These are phyloP conservation scores for Aegilops speltoides DNA, from an alignment of 176 grass and related monocot genomes.

Conservation along the genomic window DNA sequence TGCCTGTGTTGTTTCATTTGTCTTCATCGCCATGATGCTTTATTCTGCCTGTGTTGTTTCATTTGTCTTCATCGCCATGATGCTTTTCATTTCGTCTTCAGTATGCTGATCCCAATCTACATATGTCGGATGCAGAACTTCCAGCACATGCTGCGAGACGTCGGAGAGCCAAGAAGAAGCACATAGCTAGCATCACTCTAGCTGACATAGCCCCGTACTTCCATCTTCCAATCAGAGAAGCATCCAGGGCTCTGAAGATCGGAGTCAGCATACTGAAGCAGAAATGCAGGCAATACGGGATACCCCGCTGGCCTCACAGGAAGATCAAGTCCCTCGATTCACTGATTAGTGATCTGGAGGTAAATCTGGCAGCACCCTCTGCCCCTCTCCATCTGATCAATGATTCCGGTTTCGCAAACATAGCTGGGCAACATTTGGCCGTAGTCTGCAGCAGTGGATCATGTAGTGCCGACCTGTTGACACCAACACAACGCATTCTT, in stretches of 20 bases:
- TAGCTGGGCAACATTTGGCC: not conserved
- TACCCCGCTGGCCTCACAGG: constrained; percentile 65
- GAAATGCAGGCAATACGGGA: constrained; percentile 71
- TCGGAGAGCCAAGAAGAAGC: constrained; percentile 51
- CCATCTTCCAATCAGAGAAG: constrained; percentile 64
- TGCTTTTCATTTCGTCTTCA: not conserved
- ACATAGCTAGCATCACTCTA: constrained; percentile 59
- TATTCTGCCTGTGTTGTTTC: not conserved
- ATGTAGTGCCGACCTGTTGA: constrained; percentile 6
- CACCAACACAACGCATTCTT: not conserved
- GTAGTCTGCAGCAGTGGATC: not conserved
- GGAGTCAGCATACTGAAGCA: constrained; percentile 70
- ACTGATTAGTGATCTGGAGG: constrained; percentile 58
- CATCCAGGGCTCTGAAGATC: constrained; percentile 56
- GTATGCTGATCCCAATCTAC: not conserved
- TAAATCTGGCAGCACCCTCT: not conserved
- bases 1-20: not conserved
- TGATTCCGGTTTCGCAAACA: no score
- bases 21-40: not conserved
- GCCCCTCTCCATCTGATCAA: no score
- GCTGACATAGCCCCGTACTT: constrained; percentile 56
- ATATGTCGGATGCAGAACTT: constrained; percentile 26
- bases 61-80: not conserved
- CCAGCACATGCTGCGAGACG: constrained; percentile 25
- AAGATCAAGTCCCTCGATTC: constrained; percentile 73